These are phyloP conservation scores for Leavenworthia alabamica DNA, from an alignment of 345 rosid genomes.

Conservation along the genomic window DNA sequence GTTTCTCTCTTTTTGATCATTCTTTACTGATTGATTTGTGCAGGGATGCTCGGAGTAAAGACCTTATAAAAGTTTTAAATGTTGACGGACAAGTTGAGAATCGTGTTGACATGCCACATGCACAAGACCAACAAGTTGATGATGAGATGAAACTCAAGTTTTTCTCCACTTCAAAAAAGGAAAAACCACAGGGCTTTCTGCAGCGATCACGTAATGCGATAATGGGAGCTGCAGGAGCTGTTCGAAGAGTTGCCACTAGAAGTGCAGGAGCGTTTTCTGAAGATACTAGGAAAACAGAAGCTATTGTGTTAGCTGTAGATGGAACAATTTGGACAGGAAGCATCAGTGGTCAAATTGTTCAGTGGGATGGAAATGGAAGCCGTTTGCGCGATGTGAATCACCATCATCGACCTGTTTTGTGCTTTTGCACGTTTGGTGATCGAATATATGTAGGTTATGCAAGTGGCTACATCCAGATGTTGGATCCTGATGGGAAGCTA, in stretches of 20 bases:
- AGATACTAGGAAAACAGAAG: slow-evolving; percentile 73
- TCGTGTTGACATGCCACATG: slow-evolving; percentile 46
- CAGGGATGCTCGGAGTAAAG: slow-evolving; percentile 85
- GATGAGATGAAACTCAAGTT: slow-evolving; percentile 63
- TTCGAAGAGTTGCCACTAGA: slow-evolving; percentile 72
- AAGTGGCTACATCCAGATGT: slow-evolving; percentile 68
- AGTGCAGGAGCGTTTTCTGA: slow-evolving; percentile 66
- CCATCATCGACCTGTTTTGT: slow-evolving; percentile 53
- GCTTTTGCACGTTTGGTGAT: slow-evolving; percentile 67
- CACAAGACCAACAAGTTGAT: slow-evolving; percentile 52
- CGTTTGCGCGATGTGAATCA: slow-evolving; percentile 63
- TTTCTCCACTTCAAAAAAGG: slow-evolving; percentile 57
- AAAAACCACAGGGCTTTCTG: slow-evolving; percentile 61
- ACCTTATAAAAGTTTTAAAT: slow-evolving; percentile 63
- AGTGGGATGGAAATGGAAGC: slow-evolving; percentile 77
- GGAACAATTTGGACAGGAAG: slow-evolving; percentile 83
- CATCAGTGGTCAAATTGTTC: slow-evolving; percentile 56
- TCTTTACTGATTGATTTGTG: neutral
- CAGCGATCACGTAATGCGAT: slow-evolving; percentile 90
- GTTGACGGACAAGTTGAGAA: slow-evolving; percentile 74
- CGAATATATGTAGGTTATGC: slow-evolving; percentile 67
- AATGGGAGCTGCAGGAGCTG: slow-evolving; percentile 93
- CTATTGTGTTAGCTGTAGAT: slow-evolving; percentile 52
- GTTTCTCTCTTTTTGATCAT: slow-evolving; percentile 3
- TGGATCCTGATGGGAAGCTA: slow-evolving; percentile 81